Evolutionary conservation across 331 rosid genomes (phyloP), one percentile per base, ranked within the genome.

Genomic region (Acacia pycnantha): DNA sequence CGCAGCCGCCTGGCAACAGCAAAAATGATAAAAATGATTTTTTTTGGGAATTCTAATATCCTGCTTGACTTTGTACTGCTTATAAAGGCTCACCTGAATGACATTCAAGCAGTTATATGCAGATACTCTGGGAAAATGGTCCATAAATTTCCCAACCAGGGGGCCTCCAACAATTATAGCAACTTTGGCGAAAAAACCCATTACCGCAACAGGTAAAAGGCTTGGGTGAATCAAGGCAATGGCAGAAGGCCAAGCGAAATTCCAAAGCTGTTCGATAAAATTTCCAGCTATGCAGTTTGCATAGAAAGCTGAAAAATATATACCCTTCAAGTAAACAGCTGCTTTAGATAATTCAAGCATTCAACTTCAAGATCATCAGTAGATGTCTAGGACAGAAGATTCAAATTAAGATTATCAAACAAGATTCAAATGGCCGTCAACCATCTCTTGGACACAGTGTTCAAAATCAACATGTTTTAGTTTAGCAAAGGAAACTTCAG

Each of bases 181-280:
- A 88, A 96, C 98, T 97, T 96, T 96, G 43, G 94, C 82, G 83
- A 94, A 87, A 89, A 96, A 96, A 71, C 97, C 94, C 88, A 93
- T 90, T 64, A 92, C 90, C 18, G 97, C 98, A 82, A 96, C 98
- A 2, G 99, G 99, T 76, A 92, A 85, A 84, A 96, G 98, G 88
- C 99, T 96, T 26, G 97, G 91, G 83, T 96, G 95, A 76, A 92
- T 90, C 88, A 96, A 79, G 61, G 98, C 99, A 74, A 96, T 94
- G 68, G 98, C 94, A 78, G 98, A 92, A 86, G 98, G 99, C 99
- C 98, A 96, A 70, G 99, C 97, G 53, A 96, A 96, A 89, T 85
- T 91, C 99, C 99, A 96, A 84, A 94, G 91, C 79, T 96, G 99
- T 85, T 96, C 99, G 74, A 96, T 98, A 53, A 91, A 81, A 87